Conservation (phyloP, 2,329 filamentous ascomycete genomes). For the Coniochaeta sp. region DNA sequence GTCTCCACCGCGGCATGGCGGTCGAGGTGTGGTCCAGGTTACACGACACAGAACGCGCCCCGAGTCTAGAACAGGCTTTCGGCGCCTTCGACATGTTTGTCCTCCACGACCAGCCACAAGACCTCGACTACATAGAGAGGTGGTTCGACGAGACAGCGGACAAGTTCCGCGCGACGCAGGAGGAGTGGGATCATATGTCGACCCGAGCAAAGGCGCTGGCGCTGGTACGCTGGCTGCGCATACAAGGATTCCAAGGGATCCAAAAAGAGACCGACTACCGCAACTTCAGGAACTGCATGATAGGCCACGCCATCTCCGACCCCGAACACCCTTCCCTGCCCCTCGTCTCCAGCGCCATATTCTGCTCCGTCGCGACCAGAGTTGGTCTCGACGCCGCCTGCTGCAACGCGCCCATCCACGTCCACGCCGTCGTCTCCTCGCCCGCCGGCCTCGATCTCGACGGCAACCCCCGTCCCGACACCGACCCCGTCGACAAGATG, state of each 20-base stretch:
- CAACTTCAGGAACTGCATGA: conserved; percentile 77
- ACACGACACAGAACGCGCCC: conserved; percentile 19
- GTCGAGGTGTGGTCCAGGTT: conserved; percentile 68
- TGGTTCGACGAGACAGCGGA: conserved; percentile 53
- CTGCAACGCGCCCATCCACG: conserved; percentile 77
- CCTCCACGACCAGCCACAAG: conserved; percentile 62
- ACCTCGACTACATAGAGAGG: conserved; percentile 58
- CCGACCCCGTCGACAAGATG: conserved; percentile 45
- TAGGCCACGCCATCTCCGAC: conserved; percentile 72
- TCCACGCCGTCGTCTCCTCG: conserved; percentile 70
- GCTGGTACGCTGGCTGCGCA: conserved; percentile 66
- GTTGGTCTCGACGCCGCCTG: conserved; percentile 70
- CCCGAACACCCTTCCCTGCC: conserved; percentile 72
- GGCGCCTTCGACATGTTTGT: conserved; percentile 88
- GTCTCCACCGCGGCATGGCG: conserved; percentile 73
- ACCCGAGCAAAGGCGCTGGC: conserved; percentile 60
- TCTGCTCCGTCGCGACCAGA: conserved; percentile 67
- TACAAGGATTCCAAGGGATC: background rate
- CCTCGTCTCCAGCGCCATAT: conserved; percentile 81
- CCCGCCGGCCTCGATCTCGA: conserved; percentile 54
- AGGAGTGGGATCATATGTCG: conserved; percentile 45
- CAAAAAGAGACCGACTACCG: conserved; percentile 62
- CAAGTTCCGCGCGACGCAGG: conserved; percentile 44
- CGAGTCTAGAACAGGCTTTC: conserved; percentile 61
- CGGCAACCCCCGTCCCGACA: conserved; percentile 15